Base-by-base conservation (phyloP, 2,329 filamentous ascomycete species). In the Aspergillus brunneoviolaceus region DNA sequence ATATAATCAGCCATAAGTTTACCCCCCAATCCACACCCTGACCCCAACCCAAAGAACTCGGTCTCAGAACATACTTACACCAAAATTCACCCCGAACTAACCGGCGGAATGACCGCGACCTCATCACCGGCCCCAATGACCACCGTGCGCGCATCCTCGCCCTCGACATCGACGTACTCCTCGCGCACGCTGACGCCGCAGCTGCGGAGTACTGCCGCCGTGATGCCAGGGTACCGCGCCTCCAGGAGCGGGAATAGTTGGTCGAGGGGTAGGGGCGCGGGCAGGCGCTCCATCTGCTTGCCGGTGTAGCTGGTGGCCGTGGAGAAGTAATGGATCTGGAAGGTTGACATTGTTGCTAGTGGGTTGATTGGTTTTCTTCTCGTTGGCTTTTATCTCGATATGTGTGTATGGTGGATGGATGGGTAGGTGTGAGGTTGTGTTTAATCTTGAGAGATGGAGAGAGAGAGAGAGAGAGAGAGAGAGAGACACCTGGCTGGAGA, bases 291-390 rank as follows among this genome's bases (percentile, higher is more conserved):
- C 35, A 76, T 75, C 29, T 72, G 64, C 68, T 76, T 77, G 47
- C 69, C 63, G 2, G 77, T 78, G 66, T 74, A 80, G 51, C 72
- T 68, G 45, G 76, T 74, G 19, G 79, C 78, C 51, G 72, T 70
- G 57, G 79, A 75, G 67, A 81, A 81, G 67, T 81, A 80, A 68
- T 78, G 74, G 66, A 81, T 77, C 62, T 76, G 75, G 62, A 80
- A 80, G 60, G 70, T 70, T 54, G 4, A 19, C 21, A 42, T 52
- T 59, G 62, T 27, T 42, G 57, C 35, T n/a, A 50, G 47, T 50
- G 58, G 29, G 4, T 23, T 23, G 23, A 23, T 23, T 23, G 23
- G 23, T 4, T 23, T 23, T 23, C 23, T 23, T 23, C 23, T 29
- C 27, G 6, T 7, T 29, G 10, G 7, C 27, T 29, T 10, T 29